phyloP scores from a whole-genome alignment of 129 eudicot species.

The Erigeron canadensis region DNA sequence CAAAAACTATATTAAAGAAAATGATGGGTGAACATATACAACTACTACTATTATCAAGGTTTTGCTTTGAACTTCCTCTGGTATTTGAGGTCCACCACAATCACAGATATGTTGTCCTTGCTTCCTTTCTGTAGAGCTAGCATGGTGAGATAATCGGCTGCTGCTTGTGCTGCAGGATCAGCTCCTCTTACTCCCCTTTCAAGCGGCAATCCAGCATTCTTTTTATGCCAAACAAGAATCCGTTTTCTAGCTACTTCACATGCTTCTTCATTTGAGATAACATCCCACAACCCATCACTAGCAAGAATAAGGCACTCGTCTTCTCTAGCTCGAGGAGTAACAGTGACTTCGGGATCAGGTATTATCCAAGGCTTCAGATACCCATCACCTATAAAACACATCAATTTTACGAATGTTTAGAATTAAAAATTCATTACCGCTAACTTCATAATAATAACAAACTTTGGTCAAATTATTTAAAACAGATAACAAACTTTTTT shows the following conservation, averaged over 20 bases:
- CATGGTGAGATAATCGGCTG: conserved; percentile 70
- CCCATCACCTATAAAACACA: conserved; percentile 58
- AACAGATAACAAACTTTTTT: too few species aligned
- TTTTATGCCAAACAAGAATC: conserved; percentile 75
- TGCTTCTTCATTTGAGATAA: conserved; percentile 72
- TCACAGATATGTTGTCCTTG: conserved; percentile 75
- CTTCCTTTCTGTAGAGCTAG: conserved; percentile 82
- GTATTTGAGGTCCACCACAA: conserved; percentile 77
- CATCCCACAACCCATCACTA: conserved; percentile 88
- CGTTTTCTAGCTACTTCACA: conserved; percentile 75
- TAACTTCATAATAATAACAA: too few species aligned
- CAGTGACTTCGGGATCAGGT: conserved; percentile 75
- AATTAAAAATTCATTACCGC: too few species aligned
- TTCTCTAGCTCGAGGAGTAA: conserved; percentile 67
- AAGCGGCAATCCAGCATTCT: conserved; percentile 52
- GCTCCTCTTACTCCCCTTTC: conserved; percentile 43
- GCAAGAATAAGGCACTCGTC: conserved; percentile 80
- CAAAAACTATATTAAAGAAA: conserved; percentile 23
- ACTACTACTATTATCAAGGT: conserved; percentile 31
- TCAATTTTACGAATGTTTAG: neutral
- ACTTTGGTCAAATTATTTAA: too few species aligned
- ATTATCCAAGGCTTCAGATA: conserved; percentile 80
- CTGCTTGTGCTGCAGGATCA: conserved; percentile 77
- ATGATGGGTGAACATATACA: conserved; percentile 30
- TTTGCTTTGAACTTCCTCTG: conserved; percentile 74